Base-by-base conservation (phyloP, 768 basidiomycete genomes). In the Boletus patriciae region DNA sequence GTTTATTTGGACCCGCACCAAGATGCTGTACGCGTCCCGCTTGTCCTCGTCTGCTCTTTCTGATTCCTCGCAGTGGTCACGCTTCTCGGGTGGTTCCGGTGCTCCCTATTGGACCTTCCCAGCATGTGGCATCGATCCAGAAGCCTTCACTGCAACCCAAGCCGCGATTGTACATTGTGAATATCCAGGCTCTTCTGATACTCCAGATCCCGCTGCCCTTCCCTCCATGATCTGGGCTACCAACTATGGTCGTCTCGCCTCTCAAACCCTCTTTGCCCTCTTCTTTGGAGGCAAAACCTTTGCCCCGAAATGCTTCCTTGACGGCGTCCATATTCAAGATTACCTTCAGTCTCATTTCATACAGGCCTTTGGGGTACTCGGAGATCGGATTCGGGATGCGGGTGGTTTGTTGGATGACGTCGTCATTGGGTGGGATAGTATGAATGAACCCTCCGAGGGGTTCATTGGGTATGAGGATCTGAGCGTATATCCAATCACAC, bases 211-310 rank as follows among this genome's bases (percentile, higher is more conserved):
- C 0, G 78, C 83, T 3, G 69, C 82, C 0, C 80, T 94, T 58
- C 96, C 97, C 6, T 85, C 89, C 46, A 99, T 99, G 97, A 83
- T 94, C 58, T 99, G 97, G 97, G 85, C 87, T 8, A 98, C 96
- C 25, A 98, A 98, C 69, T 98, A 98, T 68, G 85, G 90, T 41
- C 91, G 90, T 18, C 85, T 98, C 29, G 83, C 88, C 49, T 85
- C 86, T 19, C 90, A 94, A 68, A 96, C 94, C 12, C 69, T 97
- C 51, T 96, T 96, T 76, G 94, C 96, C 8, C 82, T 99, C 60
- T 98, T 98, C 80, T 98, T 91, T 69, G 94, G 89, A 21, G 94
- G 94, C 1, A 81, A 84, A 9, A 84, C 86, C 41, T 98, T 90
- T 70, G 94, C 97, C 0, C 97, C 97, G 0, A 86, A 86, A 52